Conservation (phyloP, 495 filamentous ascomycete genomes). For the Saxispiralis lemnorum region DNA sequence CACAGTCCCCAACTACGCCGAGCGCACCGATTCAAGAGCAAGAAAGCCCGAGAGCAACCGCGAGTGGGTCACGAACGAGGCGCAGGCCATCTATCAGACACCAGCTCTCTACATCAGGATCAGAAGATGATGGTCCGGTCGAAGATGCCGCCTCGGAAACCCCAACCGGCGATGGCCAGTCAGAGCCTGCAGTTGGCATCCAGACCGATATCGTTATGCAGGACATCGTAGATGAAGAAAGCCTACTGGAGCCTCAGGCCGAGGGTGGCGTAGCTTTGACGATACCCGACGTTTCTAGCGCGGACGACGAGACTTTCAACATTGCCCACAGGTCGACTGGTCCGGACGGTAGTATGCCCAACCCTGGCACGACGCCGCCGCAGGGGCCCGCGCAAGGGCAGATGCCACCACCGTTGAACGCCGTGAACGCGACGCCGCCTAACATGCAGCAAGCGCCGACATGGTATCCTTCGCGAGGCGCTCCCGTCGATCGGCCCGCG, state of each 20-base stretch:
- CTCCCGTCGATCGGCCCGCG: constrained; percentile 17
- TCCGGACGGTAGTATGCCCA: constrained; percentile 76
- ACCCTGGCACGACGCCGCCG: constrained; percentile 22
- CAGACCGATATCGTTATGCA: constrained; percentile 57
- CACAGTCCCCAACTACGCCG: constrained; percentile 84
- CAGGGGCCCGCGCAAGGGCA: constrained; percentile 44
- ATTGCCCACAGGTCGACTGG: constrained; percentile 71
- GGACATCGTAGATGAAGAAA: constrained; percentile 52
- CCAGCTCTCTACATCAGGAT: constrained; percentile 71
- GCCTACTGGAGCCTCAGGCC: constrained; percentile 43
- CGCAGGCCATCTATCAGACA: constrained; percentile 69
- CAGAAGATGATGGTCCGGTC: constrained; percentile 67
- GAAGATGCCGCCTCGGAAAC: constrained; percentile 61
- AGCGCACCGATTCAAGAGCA: constrained; percentile 36
- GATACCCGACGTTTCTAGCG: constrained; percentile 62
- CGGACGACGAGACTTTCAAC: constrained; percentile 81
- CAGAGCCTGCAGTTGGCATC: constrained; percentile 52
- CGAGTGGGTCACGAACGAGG: constrained; percentile 22
- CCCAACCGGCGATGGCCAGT: constrained; percentile 39
- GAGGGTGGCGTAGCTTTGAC: constrained; percentile 55
- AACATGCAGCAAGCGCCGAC: constrained; percentile 37
- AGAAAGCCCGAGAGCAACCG: constrained; percentile 18
- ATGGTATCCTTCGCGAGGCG: constrained; percentile 56
- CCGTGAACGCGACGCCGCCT: constrained; percentile 51
- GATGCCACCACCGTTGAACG: constrained; percentile 47